These are phyloP conservation scores for Candida quercuum DNA, from an alignment of 805 yeast genomes.

Conservation along the genomic window DNA sequence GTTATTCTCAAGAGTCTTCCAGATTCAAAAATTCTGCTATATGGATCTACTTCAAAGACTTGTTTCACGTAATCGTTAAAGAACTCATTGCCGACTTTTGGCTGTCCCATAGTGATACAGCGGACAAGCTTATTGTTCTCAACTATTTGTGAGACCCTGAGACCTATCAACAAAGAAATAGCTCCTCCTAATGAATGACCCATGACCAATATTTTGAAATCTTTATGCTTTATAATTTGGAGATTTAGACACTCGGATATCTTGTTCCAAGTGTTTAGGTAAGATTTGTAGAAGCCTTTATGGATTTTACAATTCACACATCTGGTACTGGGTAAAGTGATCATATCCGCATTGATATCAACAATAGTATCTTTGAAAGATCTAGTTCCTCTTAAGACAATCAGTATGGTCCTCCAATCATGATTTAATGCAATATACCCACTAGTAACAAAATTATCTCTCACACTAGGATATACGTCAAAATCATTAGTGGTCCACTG, in stretches of 20 bases:
- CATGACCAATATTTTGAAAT: slow-evolving; percentile 13
- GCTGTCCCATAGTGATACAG: slow-evolving; percentile 24
- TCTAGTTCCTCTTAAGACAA: slow-evolving; percentile 21
- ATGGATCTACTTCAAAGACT: slow-evolving; percentile 3
- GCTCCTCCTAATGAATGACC: slow-evolving; percentile 27
- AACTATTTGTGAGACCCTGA: slow-evolving; percentile 3
- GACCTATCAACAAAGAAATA: slow-evolving; percentile 13
- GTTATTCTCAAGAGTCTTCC: slow-evolving; percentile 16
- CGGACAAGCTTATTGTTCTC: not conserved
- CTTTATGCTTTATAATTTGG: slow-evolving; percentile 1
- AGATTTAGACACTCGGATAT: not conserved
- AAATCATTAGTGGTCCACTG: slow-evolving; percentile 22
- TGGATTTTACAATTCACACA: slow-evolving; percentile 18
- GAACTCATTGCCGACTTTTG: slow-evolving; percentile 19
- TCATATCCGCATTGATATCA: slow-evolving; percentile 23
- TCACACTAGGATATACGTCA: slow-evolving; percentile 1
- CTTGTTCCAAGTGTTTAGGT: slow-evolving; percentile 10
- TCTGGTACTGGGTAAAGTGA: slow-evolving; percentile 4
- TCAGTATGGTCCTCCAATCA: slow-evolving; percentile 5
- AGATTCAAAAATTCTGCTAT: slow-evolving; percentile 1
- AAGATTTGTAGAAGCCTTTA: slow-evolving; percentile 18
- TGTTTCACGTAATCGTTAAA: slow-evolving; percentile 13
- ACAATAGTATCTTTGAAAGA: slow-evolving; percentile 22
- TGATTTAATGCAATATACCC: slow-evolving; percentile 22
- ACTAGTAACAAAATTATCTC: slow-evolving; percentile 13